Percentiles rank a stretch among this genome's conserved stretches.
Conservation (phyloP, 192 early-diverging fungal genomes). For the Umbelopsis ramanniana region DNA sequence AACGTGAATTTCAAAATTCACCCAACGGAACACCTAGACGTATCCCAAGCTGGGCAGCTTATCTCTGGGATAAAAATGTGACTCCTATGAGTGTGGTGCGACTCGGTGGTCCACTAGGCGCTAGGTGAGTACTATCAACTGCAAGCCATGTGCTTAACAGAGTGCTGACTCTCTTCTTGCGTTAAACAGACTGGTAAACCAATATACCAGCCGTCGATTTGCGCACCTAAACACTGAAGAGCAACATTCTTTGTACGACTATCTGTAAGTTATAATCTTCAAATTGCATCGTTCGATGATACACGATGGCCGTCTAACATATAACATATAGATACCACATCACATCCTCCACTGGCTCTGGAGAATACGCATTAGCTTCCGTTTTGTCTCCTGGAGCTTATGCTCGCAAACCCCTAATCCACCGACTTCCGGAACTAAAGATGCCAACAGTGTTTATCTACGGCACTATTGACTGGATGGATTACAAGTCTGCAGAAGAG, state of each 20-base stretch:
- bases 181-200: constrained; percentile 44
- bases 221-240: constrained; percentile 69
- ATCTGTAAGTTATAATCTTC: constrained; percentile 55
- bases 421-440: constrained; percentile 59
- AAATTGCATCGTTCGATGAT: not conserved
- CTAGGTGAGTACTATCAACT: constrained; percentile 26
- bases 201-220: constrained; percentile 67
- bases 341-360: constrained; percentile 73
- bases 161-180: constrained; percentile 41
- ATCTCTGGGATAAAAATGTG: constrained; percentile 78
- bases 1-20: constrained; percentile 7
- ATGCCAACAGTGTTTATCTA: constrained; percentile 78
- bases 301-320: not conserved
- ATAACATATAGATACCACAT: constrained; percentile 65
- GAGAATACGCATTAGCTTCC: constrained; percentile 80
- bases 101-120: constrained; percentile 76
- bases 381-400: constrained; percentile 82
- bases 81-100: constrained; percentile 85
- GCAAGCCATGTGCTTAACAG: not conserved
- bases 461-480: constrained; percentile 83
- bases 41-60: constrained; percentile 46
- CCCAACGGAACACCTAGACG: constrained; percentile 23
- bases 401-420: constrained; percentile 76
- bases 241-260: constrained; percentile 70
- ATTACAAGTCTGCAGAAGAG: constrained; percentile 70